Evolutionary conservation across 2,329 filamentous ascomycete genomes (phyloP).

Genomic region (Alternaria viburni): DNA sequence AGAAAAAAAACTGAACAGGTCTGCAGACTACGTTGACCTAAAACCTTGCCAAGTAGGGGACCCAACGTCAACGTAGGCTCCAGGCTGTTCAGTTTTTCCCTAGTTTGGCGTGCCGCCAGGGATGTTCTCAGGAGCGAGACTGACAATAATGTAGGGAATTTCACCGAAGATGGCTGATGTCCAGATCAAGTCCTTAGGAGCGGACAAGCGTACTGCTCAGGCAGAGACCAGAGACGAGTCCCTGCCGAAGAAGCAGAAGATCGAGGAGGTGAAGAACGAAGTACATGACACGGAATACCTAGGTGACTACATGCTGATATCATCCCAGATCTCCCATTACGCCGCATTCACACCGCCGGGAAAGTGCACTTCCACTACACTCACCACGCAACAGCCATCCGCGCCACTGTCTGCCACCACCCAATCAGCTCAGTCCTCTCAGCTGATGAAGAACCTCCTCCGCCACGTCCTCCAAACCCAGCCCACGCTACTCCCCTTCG

Average conservation of each 20-base stretch:
- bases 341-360: no score
- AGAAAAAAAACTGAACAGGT: no score
- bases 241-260: slow-evolving; percentile 8
- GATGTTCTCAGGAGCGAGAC: not conserved
- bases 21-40: no score
- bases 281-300: not conserved
- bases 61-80: no score
- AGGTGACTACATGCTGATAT: not conserved
- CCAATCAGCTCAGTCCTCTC: not conserved
- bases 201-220: not conserved
- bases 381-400: not conserved
- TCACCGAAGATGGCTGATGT: not conserved
- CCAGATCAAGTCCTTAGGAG: not conserved
- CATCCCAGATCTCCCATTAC: not conserved
- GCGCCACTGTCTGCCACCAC: accelerated
- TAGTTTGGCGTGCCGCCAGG: no score
- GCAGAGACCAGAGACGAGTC: not conserved
- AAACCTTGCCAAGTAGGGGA: no score
- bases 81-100: no score
- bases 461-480: not conserved
- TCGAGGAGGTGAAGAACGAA: not conserved
- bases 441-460: not conserved
- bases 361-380: not conserved
- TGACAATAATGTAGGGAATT: not conserved
- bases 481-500: not conserved